phyloP scores from a whole-genome alignment of 1,139 yeast genomes.

The Saccharomyces hybrid region DNA sequence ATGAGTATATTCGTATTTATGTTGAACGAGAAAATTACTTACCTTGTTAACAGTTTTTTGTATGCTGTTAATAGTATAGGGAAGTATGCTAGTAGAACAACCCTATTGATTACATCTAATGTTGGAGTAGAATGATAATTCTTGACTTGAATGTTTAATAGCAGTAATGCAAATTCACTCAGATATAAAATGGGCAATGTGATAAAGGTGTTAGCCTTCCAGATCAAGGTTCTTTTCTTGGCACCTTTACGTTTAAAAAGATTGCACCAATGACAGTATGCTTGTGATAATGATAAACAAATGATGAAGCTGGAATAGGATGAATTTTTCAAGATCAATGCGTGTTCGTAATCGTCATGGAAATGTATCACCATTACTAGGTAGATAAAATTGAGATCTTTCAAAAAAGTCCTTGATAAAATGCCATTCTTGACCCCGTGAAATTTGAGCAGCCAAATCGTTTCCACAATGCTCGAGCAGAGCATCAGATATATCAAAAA shows the following conservation, averaged over 20 bases:
- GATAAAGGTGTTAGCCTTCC: slow-evolving; percentile 37
- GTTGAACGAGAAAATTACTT: not conserved
- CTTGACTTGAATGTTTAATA: slow-evolving; percentile 43
- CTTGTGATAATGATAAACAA: slow-evolving; percentile 22
- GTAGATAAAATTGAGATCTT: slow-evolving; percentile 42
- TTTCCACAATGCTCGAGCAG: slow-evolving; percentile 16
- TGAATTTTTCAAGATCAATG: slow-evolving; percentile 27
- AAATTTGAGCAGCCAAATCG: slow-evolving; percentile 23
- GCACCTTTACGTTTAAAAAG: slow-evolving; percentile 31
- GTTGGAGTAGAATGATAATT: slow-evolving; percentile 29
- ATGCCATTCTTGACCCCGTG: slow-evolving; percentile 18
- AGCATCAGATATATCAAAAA: slow-evolving; percentile 38
- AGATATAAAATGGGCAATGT: slow-evolving; percentile 40
- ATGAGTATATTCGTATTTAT: slow-evolving; percentile 2
- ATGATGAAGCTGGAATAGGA: slow-evolving; percentile 31
- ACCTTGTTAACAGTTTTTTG: slow-evolving; percentile 16
- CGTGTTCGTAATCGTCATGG: slow-evolving; percentile 41
- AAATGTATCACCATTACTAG: slow-evolving; percentile 38
- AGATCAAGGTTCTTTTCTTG: slow-evolving; percentile 35
- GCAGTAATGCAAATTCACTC: slow-evolving; percentile 47
- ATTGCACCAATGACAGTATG: slow-evolving; percentile 23
- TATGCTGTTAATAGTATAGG: slow-evolving; percentile 29
- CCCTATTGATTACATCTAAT: slow-evolving; percentile 18
- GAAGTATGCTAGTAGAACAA: slow-evolving; percentile 25
- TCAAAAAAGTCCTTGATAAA: slow-evolving; percentile 21